These are phyloP conservation scores for Candida hispaniensis DNA, from an alignment of 805 yeast species.

Conservation along the genomic window DNA sequence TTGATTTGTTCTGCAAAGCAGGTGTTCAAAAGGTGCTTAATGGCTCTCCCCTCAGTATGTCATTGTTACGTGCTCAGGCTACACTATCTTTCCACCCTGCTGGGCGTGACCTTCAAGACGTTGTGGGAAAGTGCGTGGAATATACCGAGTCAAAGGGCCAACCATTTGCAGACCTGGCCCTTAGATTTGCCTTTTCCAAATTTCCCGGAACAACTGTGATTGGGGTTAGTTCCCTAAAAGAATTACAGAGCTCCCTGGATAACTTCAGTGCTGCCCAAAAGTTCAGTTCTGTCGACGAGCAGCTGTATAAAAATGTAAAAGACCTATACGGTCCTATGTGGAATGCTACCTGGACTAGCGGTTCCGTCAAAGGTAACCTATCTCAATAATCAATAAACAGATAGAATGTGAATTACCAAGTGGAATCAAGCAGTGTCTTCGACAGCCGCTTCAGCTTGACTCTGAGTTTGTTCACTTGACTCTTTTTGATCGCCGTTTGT, in stretches of 20 bases:
- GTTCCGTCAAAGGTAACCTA: too few relatives aligned
- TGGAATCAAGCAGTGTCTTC: too few relatives aligned
- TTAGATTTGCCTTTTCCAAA: constrained; percentile 56
- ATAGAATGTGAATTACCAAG: too few relatives aligned
- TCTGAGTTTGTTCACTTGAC: too few relatives aligned
- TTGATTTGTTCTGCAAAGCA: constrained; percentile 33
- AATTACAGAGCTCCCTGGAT: constrained; percentile 50
- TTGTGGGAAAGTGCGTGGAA: constrained; percentile 37
- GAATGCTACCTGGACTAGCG: constrained; percentile 14
- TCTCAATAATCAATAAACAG: too few relatives aligned
- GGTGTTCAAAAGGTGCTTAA: constrained; percentile 52
- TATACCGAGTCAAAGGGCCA: constrained; percentile 35
- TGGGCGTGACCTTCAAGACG: constrained; percentile 40
- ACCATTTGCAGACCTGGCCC: constrained; percentile 74
- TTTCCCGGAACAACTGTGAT: constrained; percentile 67
- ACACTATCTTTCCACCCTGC: constrained; percentile 81
- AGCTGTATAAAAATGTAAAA: constrained; percentile 8
- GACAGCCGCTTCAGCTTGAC: too few relatives aligned
- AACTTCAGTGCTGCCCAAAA: constrained; percentile 42
- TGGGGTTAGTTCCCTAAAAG: constrained; percentile 60
- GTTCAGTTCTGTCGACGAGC: constrained; percentile 20
- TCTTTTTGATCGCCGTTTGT: too few relatives aligned
- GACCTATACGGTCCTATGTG: constrained; percentile 13
- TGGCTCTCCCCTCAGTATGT: constrained; percentile 85
- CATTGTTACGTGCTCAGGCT: constrained; percentile 55